Evolutionary conservation across 768 basidiomycete genomes (phyloP).

Genomic region (Suillus alpinus): DNA sequence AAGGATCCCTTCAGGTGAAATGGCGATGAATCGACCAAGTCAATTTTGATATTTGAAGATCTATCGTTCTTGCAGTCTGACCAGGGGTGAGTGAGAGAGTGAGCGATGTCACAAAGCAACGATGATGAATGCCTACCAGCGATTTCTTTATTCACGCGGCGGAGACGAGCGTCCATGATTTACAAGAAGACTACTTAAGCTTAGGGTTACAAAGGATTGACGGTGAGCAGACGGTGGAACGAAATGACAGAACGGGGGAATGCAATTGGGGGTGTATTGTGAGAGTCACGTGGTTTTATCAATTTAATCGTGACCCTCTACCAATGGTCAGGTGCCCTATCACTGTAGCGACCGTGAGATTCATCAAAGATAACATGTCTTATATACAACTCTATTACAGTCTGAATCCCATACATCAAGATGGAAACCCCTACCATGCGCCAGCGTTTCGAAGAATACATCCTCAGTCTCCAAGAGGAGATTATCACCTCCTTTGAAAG

Average conservation of each 20-base stretch:
- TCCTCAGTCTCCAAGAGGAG: conserved; percentile 70
- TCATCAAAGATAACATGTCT: not conserved
- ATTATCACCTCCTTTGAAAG: conserved; percentile 78
- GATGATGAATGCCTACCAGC: conserved; percentile 46
- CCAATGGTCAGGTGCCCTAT: too few relatives aligned
- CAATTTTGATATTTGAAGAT: conserved; percentile 81
- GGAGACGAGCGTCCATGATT: conserved; percentile 80
- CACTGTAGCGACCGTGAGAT: too few relatives aligned
- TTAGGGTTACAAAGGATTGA: not conserved
- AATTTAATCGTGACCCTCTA: not conserved
- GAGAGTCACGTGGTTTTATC: conserved; percentile 25
- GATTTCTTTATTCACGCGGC: conserved; percentile 94
- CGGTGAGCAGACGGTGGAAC: not conserved
- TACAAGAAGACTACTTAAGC: conserved; percentile 1
- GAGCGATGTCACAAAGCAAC: not conserved
- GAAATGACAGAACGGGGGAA: not conserved
- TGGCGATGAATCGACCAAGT: conserved; percentile 84
- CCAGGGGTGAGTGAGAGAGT: conserved; percentile 3
- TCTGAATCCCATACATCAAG: conserved; percentile 9
- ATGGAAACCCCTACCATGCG: conserved; percentile 52
- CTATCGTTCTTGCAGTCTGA: conserved; percentile 95
- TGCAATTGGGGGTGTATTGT: not conserved
- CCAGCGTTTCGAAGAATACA: conserved; percentile 70
- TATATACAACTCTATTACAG: not conserved
- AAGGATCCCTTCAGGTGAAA: conserved; percentile 93